A percentile compares a stretch with the other conserved stretches of the same genome.
These are phyloP conservation scores for Ilex paraguariensis DNA, from an alignment of 305 asterid genomes.

Conservation along the genomic window DNA sequence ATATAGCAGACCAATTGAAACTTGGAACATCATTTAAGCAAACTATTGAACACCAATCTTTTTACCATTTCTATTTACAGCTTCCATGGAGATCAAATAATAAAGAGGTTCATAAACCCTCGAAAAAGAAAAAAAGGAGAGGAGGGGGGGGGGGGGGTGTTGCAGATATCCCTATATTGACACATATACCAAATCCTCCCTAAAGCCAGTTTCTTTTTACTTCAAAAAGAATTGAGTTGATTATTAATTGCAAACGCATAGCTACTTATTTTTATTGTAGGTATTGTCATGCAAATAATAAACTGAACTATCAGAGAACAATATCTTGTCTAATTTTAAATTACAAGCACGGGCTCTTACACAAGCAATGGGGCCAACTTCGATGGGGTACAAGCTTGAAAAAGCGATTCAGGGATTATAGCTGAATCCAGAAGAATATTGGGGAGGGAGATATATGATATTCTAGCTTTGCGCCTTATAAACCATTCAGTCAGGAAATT, in stretches of 20 bases:
- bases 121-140: too few species aligned
- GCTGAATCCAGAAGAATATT: constrained; percentile 68
- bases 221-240: neutral
- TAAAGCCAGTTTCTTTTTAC: neutral
- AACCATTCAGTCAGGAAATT: constrained; percentile 79
- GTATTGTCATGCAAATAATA: too few species aligned
- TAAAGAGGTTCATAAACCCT: neutral
- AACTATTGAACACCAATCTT: neutral
- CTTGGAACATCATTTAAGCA: neutral
- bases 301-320: neutral
- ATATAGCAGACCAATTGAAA: neutral
- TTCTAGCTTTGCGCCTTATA: constrained; percentile 67
- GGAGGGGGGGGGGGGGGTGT: too few species aligned
- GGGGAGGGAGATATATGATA: constrained; percentile 80
- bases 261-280: neutral
- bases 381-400: constrained; percentile 69
- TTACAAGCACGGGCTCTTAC: constrained; percentile 32
- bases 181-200: neutral
- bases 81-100: neutral
- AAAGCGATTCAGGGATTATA: constrained; percentile 83
- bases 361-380: constrained; percentile 45
- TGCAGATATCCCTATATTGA: too few species aligned
- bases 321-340: neutral
- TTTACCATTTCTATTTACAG: neutral
- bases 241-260: neutral